Base-by-base conservation (phyloP, 768 basidiomycete genomes). In the Leucocoprinus leucothites region DNA sequence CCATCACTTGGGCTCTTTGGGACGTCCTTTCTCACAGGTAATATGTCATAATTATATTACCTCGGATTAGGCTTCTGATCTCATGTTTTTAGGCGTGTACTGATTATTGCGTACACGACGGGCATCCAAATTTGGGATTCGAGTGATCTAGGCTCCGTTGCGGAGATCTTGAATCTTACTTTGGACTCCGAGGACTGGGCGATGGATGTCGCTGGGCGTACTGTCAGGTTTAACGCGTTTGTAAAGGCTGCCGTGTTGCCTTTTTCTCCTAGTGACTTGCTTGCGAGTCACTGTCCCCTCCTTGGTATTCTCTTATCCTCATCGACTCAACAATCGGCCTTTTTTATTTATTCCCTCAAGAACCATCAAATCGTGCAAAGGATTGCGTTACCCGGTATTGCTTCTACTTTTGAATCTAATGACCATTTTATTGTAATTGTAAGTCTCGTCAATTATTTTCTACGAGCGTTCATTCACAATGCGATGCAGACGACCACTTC, bases 91-190 rank as follows among this genome's bases (percentile, higher is more conserved):
- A 51, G 44, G 5, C 56, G 38, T 18, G 19, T 46, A 11, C 43
- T 48, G 24, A 48, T 64, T 45, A 66, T 83, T 5, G 78, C 73
- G 1, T 84, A 82, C 63, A 57, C 63, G 7, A 67, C 70, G 13
- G 79, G 81, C 4, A 61, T 87, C 38, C 80, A 85, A 62, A 71
- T 85, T 18, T 87, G 85, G 84, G 84, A 86, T 59, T 81, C 80
- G 60, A 73, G 78, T 11, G 73, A 79, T 57, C 65, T 87, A 8
- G 78, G 69, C 3, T 60, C 64, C 0, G 57, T 72, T 0, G 49
- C 52, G 60, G 85, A 87, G 60, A 58, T 86, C 2, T 65, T 88
- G 55, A 82, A 86, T 56, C 55, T 87, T 31, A 58, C 61, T 16
- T 58, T 64, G 16, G 40, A 14, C 28, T 57, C 60, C 9, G 42